Evolutionary conservation across 768 basidiomycete genomes (phyloP), one percentile per base, ranked within the genome.

Genomic region (Gloeopeniophorella convolvens): DNA sequence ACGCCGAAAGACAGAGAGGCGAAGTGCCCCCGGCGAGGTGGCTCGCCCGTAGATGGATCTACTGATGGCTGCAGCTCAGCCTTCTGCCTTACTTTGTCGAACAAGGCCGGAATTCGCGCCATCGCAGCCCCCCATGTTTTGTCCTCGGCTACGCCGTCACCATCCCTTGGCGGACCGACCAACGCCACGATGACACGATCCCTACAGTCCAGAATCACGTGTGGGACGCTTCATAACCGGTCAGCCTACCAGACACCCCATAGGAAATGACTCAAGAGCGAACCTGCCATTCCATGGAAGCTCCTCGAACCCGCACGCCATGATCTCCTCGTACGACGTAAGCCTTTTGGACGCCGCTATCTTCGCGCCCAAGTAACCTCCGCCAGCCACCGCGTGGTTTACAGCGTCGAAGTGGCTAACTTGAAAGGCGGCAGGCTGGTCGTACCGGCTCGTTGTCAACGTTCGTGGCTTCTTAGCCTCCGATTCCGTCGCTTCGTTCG

Each of bases 21-120:
- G 27, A 30, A 49, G 1, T 13, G 4, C 1, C 48, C 48, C 13
- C 48, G 48, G 16, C 48, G n/a, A n/a, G 48, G 27, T 49, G 44
- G 16, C 13, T n/a, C 12, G 18, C 30, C 10, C 16, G 30, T n/a
- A n/a, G n/a, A n/a, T n/a, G n/a, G n/a, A n/a, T 23, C 30, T 45
- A 4, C 13, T 20, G 9, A 21, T 9, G 16, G 18, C n/a, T n/a
- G n/a, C n/a, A n/a, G n/a, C n/a, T n/a, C 44, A 1, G 12, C 30
- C 5, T 24, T 18, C 30, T 23, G 7, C 4, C 37, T 13, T 2
- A 39, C 37, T 23, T 15, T 27, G 15, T 42, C 26, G 8, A 42
- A 28, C 7, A 42, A 27, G 2, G n/a, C 27, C 10, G 30, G 30
- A 15, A 23, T 20, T 4, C 31, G 44, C 6, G 16, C n/a, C 9